These are phyloP conservation scores for Truncatella angustata DNA, from an alignment of 2,329 filamentous ascomycete genomes.

Conservation along the genomic window DNA sequence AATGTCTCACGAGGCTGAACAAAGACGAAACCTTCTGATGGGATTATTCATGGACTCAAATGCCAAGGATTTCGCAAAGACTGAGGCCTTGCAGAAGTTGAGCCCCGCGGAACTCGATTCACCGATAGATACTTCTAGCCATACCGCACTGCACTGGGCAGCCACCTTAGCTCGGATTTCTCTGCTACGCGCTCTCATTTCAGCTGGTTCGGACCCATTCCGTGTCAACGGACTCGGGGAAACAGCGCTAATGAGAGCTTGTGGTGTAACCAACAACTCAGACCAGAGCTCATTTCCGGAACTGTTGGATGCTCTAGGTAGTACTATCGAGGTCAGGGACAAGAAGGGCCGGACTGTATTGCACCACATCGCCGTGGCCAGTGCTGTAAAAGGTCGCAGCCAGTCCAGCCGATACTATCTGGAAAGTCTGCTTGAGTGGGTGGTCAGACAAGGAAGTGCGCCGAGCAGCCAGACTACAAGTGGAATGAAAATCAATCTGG, in stretches of 20 bases:
- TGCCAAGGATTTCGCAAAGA: slow-evolving; percentile 64
- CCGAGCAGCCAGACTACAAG: slow-evolving; percentile 47
- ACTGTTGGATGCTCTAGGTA: slow-evolving; percentile 81
- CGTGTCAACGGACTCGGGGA: slow-evolving; percentile 88
- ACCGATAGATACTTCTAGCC: slow-evolving; percentile 83
- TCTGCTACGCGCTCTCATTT: slow-evolving; percentile 76
- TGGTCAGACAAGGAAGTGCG: slow-evolving; percentile 78
- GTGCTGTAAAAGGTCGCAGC: slow-evolving; percentile 89
- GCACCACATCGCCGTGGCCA: slow-evolving; percentile 94
- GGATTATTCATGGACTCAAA: slow-evolving; percentile 77
- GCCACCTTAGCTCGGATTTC: slow-evolving; percentile 86
- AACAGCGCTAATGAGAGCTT: slow-evolving; percentile 89
- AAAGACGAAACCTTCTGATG: slow-evolving; percentile 79
- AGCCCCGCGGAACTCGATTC: slow-evolving; percentile 82
- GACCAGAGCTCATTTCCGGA: slow-evolving; percentile 90
- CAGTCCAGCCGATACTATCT: slow-evolving; percentile 94
- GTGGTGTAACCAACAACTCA: slow-evolving; percentile 89
- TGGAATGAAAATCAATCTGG: slow-evolving; percentile 74
- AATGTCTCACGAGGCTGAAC: slow-evolving; percentile 64
- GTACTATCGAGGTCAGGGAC: slow-evolving; percentile 88
- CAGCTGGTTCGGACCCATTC: slow-evolving; percentile 81
- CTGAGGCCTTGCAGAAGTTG: slow-evolving; percentile 74
- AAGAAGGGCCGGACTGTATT: slow-evolving; percentile 87
- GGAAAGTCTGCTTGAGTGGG: slow-evolving; percentile 89
- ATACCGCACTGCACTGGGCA: slow-evolving; percentile 95